Percentiles rank a stretch among this genome's conserved stretches.
phyloP scores from a whole-genome alignment of 2,329 filamentous ascomycete genomes.

The Ophiostoma australiae region DNA sequence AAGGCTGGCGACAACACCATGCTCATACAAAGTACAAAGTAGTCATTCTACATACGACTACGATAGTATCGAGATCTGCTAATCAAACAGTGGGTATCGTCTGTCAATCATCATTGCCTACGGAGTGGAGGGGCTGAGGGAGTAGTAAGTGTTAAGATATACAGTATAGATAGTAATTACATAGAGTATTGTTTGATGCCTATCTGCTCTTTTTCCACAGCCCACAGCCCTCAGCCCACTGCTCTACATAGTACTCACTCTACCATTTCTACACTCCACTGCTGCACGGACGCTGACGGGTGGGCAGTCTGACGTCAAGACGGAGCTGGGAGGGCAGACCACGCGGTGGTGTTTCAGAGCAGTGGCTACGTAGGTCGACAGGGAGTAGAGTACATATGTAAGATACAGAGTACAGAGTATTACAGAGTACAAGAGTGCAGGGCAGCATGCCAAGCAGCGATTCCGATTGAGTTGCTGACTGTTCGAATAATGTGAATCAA shows the following conservation, averaged over 20 bases:
- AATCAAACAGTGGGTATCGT: neutral
- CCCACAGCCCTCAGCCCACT: neutral
- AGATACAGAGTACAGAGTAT: neutral
- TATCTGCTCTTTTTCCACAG: neutral
- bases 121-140: no score
- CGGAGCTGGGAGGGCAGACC: neutral
- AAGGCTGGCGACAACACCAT: no score
- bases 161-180: no score
- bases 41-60: no score
- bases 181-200: neutral
- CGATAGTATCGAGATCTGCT: neutral
- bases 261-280: neutral
- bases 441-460: neutral
- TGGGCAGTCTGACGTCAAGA: neutral
- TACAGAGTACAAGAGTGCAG: neutral
- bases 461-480: no score
- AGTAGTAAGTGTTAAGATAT: no score
- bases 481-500: no score
- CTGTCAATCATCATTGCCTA: no score
- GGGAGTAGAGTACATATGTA: no score
- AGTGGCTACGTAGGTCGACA: no score
- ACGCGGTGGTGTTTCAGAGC: neutral
- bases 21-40: no score
- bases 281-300: neutral
- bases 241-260: neutral